Base-by-base conservation (phyloP, 768 basidiomycete genomes). In the Termitomyces sp. region DNA sequence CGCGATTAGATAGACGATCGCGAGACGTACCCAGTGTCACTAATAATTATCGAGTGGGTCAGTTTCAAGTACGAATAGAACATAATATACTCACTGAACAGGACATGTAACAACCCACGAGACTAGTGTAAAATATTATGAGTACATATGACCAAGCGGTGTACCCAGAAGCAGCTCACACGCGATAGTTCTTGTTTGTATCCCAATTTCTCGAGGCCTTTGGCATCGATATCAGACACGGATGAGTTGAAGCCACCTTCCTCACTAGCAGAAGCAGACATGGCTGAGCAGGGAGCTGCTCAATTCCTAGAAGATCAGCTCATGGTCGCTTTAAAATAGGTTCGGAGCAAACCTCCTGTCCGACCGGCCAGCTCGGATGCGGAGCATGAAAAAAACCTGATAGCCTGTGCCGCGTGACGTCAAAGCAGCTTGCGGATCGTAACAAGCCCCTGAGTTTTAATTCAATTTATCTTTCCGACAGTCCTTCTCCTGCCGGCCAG, bases 161-260 rank as follows among this genome's bases (percentile, higher is more conserved):
- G 18, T 2, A 49, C 3, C 13, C 7, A 18, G 11, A 40, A 32
- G 39, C 13, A 13, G 52, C 71, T 32, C 63, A 84, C 85, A 62
- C 83, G 75, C 0, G 78, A 75, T 71, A 86, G 74, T 65, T 85
- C 83, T 60, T 85, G 82, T 53, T 75, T 74, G 70, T 86, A 86
- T 2, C 84, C 85, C 53, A 86, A 72, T 59, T 79, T 77, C 68
- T 84, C 72, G 16, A 84, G 67, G 35, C 74, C 77, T 59, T 76
- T 68, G 22, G 67, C 74, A 24, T 63, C 65, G 15, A 61, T 9
- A 28, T 54, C 35, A 20, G 51, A 20, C 22, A 18, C n/a, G 32
- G 39, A 16, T 28, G 16, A 12, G 1, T 12, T 28, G 1, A 15
- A n/a, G 12, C 38, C 32, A 42, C 55, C 55, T 12, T 59, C 62